Percentiles rank a stretch among this genome's conserved stretches.
These are phyloP conservation scores for Colletotrichum tanaceti DNA, from an alignment of 2,329 filamentous ascomycete species.

Conservation along the genomic window DNA sequence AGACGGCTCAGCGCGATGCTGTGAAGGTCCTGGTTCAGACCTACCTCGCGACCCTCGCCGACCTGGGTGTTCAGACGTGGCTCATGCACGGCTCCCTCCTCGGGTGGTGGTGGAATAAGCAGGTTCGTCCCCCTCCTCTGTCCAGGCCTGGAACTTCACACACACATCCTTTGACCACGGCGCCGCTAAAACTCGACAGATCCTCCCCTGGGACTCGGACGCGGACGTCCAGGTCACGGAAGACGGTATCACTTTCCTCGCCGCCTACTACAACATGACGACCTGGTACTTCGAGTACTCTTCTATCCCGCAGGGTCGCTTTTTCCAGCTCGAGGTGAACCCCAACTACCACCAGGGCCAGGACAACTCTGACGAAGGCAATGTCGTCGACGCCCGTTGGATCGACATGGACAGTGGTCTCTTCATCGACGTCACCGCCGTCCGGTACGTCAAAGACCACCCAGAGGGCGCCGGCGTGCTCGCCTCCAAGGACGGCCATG, in stretches of 20 bases:
- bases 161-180: background rate
- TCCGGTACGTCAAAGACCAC: constrained; percentile 60
- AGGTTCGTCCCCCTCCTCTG: constrained; percentile 47
- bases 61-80: constrained; percentile 80
- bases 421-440: constrained; percentile 64
- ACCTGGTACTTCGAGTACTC: constrained; percentile 58
- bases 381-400: constrained; percentile 62
- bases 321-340: constrained; percentile 63
- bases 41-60: constrained; percentile 75
- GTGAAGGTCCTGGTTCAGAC: constrained; percentile 76
- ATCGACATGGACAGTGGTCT: constrained; percentile 59
- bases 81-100: constrained; percentile 85
- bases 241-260: constrained; percentile 73
- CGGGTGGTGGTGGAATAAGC: constrained; percentile 87
- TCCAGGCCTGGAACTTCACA: background rate
- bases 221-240: constrained; percentile 79
- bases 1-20: constrained; percentile 70
- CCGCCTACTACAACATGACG: constrained; percentile 73
- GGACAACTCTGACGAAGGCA: constrained; percentile 48
- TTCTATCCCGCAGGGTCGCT: constrained; percentile 52
- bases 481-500: constrained; percentile 63
- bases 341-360: constrained; percentile 53
- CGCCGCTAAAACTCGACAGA: constrained; percentile 52
- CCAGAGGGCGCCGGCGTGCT: constrained; percentile 58
- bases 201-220: constrained; percentile 83